Conservation (phyloP, 1,284 basidiomycete species). For the Rhodotorula sp. region DNA sequence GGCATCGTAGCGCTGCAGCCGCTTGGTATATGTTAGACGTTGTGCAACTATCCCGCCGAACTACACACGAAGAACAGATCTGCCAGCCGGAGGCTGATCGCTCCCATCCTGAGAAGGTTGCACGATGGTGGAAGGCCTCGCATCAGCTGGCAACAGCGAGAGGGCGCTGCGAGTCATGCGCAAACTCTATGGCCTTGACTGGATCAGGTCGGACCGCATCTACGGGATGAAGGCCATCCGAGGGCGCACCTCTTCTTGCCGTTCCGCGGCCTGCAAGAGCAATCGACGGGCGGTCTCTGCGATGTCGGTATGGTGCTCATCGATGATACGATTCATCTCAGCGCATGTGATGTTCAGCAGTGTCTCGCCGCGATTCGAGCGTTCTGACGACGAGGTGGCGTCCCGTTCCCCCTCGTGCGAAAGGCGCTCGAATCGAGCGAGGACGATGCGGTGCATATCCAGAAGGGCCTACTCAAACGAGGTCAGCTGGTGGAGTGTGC, state of each 20-base stretch:
- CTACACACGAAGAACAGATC: too few relatives aligned
- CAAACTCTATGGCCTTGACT: too few relatives aligned
- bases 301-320: slow-evolving; percentile 42
- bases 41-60: too few relatives aligned
- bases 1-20: neutral
- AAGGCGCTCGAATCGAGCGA: slow-evolving; percentile 41
- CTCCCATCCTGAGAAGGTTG: too few relatives aligned
- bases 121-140: too few relatives aligned
- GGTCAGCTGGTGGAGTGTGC: neutral
- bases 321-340: slow-evolving; percentile 64
- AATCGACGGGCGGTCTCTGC: slow-evolving; percentile 1
- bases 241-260: slow-evolving; percentile 23
- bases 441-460: slow-evolving; percentile 64
- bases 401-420: slow-evolving; percentile 8
- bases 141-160: too few relatives aligned
- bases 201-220: too few relatives aligned
- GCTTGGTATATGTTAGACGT: neutral
- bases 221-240: too few relatives aligned
- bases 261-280: slow-evolving; percentile 22
- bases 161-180: too few relatives aligned
- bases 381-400: neutral
- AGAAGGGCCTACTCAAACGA: slow-evolving; percentile 58
- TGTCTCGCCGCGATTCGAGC: slow-evolving; percentile 75
- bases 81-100: too few relatives aligned
- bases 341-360: slow-evolving; percentile 82